Conservation (phyloP, 371 early-diverging fungal genomes). For the Apophysomyces ossiformis region DNA sequence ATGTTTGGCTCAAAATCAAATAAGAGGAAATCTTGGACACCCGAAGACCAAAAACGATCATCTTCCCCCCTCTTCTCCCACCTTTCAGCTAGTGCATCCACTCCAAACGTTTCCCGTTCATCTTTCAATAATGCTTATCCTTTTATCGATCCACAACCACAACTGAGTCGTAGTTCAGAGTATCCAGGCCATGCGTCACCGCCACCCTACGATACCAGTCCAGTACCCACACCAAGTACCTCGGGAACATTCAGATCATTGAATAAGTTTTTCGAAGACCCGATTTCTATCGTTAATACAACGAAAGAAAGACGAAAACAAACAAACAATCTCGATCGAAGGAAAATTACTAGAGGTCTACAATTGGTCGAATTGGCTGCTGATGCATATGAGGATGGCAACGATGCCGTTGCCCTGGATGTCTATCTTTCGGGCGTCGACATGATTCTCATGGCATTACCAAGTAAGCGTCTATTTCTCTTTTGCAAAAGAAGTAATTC, state of each 20-base stretch:
- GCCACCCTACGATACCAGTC: constrained; percentile 20
- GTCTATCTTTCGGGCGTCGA: constrained; percentile 58
- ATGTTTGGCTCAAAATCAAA: constrained; percentile 9
- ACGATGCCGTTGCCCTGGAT: constrained; percentile 54
- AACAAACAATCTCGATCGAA: constrained; percentile 16
- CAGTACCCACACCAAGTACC: constrained; percentile 4
- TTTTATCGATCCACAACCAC: constrained; percentile 11
- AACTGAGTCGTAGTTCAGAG: constrained; percentile 19
- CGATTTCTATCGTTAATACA: constrained; percentile 2
- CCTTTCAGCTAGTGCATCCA: constrained; percentile 24
- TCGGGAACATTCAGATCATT: constrained; percentile 19
- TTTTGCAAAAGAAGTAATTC: neutral
- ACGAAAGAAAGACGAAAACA: neutral
- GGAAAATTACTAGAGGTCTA: constrained; percentile 45
- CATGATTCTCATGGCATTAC: constrained; percentile 57
- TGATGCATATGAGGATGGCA: constrained; percentile 59
- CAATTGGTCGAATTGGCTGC: constrained; percentile 58
- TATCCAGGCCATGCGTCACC: constrained; percentile 13
- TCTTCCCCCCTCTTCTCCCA: constrained; percentile 22
- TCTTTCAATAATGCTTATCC: constrained; percentile 1
- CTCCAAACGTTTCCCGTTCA: constrained; percentile 19
- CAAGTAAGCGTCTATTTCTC: constrained; percentile 38
- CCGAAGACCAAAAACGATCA: neutral
- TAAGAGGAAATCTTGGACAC: constrained; percentile 7
- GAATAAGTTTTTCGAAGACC: constrained; percentile 33